A percentile compares a stretch with the other conserved stretches of the same genome.
phyloP scores from a whole-genome alignment of 2,329 filamentous ascomycete genomes.

The Aspergillus puulaauensis region DNA sequence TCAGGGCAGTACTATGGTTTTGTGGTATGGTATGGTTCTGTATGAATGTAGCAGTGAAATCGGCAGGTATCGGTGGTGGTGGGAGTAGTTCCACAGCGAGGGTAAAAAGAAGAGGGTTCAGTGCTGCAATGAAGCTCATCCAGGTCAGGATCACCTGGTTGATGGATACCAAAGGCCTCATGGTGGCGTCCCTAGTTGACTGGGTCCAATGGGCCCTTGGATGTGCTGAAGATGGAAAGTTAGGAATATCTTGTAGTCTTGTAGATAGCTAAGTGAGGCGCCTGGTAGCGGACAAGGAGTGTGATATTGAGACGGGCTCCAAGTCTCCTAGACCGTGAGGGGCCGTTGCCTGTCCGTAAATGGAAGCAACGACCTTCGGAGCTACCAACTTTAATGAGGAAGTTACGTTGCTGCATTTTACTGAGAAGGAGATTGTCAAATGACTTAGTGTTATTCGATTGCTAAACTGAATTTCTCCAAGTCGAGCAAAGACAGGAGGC shows the following conservation, averaged over 20 bases:
- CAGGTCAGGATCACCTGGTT: neutral
- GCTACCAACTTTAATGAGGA: neutral
- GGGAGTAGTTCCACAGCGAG: constrained; percentile 1
- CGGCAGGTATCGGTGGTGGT: constrained; percentile 4
- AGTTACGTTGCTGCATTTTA: neutral
- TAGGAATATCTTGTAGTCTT: constrained; percentile 2
- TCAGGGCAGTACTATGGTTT: constrained; percentile 20
- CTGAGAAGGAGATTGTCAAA: neutral
- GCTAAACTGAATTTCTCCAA: neutral
- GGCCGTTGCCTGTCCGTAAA: neutral
- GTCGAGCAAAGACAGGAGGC: neutral
- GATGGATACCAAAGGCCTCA: neutral
- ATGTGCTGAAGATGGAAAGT: neutral
- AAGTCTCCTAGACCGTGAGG: neutral
- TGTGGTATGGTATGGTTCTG: neutral
- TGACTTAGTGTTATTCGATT: neutral
- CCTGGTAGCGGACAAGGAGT: neutral
- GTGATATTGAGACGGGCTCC: neutral
- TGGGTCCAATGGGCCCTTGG: neutral
- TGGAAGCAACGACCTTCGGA: neutral
- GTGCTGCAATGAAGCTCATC: neutral
- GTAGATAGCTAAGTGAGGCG: neutral
- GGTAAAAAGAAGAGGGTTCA: neutral
- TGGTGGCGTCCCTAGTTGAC: neutral
- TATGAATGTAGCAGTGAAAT: neutral